These are phyloP conservation scores for Eucalyptus paniculata DNA, from an alignment of 345 rosid species.

Conservation along the genomic window DNA sequence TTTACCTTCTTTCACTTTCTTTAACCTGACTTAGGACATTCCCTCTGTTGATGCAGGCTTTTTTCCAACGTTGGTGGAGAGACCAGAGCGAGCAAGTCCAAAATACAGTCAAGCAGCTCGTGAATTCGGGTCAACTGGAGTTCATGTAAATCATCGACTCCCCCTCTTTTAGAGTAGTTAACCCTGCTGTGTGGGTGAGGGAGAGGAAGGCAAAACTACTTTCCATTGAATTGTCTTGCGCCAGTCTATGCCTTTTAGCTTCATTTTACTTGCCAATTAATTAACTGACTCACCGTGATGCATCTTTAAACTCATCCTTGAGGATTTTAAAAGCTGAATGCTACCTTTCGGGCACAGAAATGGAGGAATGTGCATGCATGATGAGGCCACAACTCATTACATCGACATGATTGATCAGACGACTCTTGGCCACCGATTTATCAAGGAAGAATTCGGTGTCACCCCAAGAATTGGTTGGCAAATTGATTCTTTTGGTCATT, in stretches of 20 bases:
- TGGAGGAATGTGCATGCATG: conserved; percentile 99
- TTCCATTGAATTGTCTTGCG: background rate
- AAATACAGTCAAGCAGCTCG: conserved; percentile 40
- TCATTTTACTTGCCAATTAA: background rate
- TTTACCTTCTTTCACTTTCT: background rate
- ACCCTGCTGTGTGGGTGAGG: background rate
- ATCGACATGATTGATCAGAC: conserved; percentile 99
- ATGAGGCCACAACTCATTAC: conserved; percentile 87
- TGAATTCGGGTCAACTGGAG: conserved; percentile 79
- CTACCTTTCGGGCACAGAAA: conserved; percentile 35
- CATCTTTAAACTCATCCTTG: background rate
- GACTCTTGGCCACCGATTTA: conserved; percentile 80
- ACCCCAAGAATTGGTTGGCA: conserved; percentile 98
- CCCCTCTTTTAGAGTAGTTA: background rate
- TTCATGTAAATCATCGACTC: conserved; percentile 37
- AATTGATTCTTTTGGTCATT: conserved; percentile 97
- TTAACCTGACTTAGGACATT: background rate
- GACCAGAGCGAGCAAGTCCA: conserved; percentile 65
- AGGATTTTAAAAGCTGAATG: background rate
- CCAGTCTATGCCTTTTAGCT: background rate
- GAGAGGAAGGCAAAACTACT: background rate
- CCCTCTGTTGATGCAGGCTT: conserved; percentile 35
- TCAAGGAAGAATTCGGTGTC: conserved; percentile 60
- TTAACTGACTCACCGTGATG: background rate
- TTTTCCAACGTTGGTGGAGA: conserved; percentile 95